phyloP scores from a whole-genome alignment of 2,329 filamentous ascomycete genomes.

The Clonostachys rhizophaga region DNA sequence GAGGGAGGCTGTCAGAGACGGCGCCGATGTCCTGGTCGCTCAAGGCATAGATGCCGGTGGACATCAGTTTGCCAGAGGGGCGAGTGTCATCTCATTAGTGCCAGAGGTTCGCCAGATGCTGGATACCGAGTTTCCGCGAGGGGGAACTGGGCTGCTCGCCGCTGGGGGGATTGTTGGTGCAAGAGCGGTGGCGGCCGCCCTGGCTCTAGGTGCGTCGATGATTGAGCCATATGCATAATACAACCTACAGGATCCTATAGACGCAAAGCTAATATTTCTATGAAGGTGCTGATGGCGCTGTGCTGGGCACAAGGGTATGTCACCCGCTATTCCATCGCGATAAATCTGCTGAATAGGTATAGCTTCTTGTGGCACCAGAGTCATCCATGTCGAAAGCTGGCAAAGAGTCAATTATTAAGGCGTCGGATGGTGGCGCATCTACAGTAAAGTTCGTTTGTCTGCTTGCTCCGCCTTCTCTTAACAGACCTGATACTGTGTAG shows the following conservation, averaged over 20 bases:
- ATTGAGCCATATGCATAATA: background rate
- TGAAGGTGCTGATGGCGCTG: constrained; percentile 34
- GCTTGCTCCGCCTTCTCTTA: no score
- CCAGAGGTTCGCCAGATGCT: constrained; percentile 51
- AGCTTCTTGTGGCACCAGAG: no score
- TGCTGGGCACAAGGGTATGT: constrained; percentile 36
- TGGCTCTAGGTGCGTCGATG: constrained; percentile 41
- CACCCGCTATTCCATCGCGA: no score
- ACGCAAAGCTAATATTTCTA: no score
- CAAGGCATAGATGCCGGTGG: constrained; percentile 63
- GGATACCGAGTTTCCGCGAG: constrained; percentile 22
- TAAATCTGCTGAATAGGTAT: no score
- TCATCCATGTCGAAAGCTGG: no score
- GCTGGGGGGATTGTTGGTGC: constrained; percentile 57
- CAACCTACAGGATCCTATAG: constrained; percentile 4
- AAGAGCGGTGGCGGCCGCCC: constrained; percentile 47
- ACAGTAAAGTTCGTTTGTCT: no score
- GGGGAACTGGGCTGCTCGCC: constrained; percentile 39
- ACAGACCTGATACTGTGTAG: no score
- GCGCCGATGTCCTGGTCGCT: constrained; percentile 53
- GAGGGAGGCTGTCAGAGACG: constrained; percentile 36
- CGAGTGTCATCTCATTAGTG: constrained; percentile 49
- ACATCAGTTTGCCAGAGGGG: constrained; percentile 51
- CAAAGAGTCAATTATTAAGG: no score
- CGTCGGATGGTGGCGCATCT: no score